A percentile compares a stretch with the other conserved stretches of the same genome.
Evolutionary conservation across 192 early-diverging fungal species (phyloP).

Genomic region (Entophlyctis luteolus): DNA sequence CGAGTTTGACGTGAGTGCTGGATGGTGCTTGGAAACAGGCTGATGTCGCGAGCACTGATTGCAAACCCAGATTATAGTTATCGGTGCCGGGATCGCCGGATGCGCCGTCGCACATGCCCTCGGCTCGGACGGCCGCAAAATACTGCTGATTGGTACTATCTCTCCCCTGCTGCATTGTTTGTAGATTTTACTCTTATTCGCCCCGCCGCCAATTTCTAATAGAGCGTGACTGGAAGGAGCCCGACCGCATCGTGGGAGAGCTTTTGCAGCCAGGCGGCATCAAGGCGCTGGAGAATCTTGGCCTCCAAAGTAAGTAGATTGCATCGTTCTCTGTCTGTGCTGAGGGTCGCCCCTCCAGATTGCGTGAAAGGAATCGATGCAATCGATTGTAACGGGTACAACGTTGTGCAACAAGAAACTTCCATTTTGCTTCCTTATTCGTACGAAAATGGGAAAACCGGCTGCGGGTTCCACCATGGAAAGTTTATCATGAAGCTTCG

Average conservation of each 20-base stretch:
- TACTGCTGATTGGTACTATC: constrained; percentile 55
- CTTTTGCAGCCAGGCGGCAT: constrained; percentile 93
- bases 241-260: constrained; percentile 97
- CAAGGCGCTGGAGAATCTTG: constrained; percentile 72
- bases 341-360: constrained; percentile 35
- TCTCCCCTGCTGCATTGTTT: too few species aligned
- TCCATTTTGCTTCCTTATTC: constrained; percentile 70
- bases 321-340: too few species aligned
- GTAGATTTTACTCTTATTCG: too few species aligned
- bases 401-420: constrained; percentile 62
- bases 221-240: constrained; percentile 88
- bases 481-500: constrained; percentile 84
- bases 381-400: constrained; percentile 80
- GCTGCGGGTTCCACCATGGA: constrained; percentile 91
- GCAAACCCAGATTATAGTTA: constrained; percentile 69
- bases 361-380: constrained; percentile 83
- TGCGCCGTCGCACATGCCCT: constrained; percentile 78
- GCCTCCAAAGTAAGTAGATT: constrained; percentile 63
- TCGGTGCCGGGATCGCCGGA: constrained; percentile 92
- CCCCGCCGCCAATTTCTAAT: too few species aligned
- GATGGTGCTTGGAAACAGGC: neutral
- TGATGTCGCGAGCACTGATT: neutral
- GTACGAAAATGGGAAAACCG: constrained; percentile 49
- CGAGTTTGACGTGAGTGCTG: constrained; percentile 16
- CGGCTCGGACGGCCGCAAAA: constrained; percentile 66